phyloP scores from a whole-genome alignment of 495 filamentous ascomycete species.

The Penicillium steckii region DNA sequence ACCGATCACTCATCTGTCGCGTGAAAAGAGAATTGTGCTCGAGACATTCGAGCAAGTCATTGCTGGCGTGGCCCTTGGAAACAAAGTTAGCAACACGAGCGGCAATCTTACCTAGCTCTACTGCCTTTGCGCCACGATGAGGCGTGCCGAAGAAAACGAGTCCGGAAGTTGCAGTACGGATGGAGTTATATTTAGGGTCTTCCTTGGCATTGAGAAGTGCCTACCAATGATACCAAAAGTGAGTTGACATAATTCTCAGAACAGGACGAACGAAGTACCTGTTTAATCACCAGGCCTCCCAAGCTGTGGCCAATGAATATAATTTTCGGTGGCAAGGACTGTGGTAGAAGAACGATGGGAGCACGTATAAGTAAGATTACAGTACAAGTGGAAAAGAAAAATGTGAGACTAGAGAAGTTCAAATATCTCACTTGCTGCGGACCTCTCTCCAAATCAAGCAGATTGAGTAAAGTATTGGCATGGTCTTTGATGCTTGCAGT shows the following conservation, averaged over 20 bases:
- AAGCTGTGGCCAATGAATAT: conserved; percentile 49
- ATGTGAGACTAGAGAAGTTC: too few species aligned
- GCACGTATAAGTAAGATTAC: background rate
- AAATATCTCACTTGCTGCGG: conserved; percentile 27
- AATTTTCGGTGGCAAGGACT: conserved; percentile 28
- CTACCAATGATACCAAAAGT: conserved; percentile 12
- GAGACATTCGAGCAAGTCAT: conserved; percentile 36
- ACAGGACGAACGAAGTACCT: conserved; percentile 25
- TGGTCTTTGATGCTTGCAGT: conserved; percentile 40
- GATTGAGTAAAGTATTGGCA: conserved; percentile 37
- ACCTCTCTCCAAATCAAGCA: conserved; percentile 34
- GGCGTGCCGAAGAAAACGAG: conserved; percentile 50
- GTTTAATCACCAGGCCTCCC: conserved; percentile 45
- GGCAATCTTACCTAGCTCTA: conserved; percentile 39
- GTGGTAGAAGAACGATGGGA: conserved; percentile 3
- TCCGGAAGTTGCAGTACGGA: conserved; percentile 37
- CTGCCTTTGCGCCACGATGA: conserved; percentile 42
- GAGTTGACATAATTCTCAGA: background rate
- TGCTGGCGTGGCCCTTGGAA: conserved; percentile 34
- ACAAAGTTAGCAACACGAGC: conserved; percentile 35
- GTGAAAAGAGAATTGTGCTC: conserved; percentile 43
- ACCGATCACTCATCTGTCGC: conserved; percentile 37
- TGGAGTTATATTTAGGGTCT: conserved; percentile 38
- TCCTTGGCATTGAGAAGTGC: conserved; percentile 42
- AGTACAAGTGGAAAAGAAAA: background rate